These are phyloP conservation scores for Drechmeria coniospora DNA, from an alignment of 2,329 filamentous ascomycete species.

Conservation along the genomic window DNA sequence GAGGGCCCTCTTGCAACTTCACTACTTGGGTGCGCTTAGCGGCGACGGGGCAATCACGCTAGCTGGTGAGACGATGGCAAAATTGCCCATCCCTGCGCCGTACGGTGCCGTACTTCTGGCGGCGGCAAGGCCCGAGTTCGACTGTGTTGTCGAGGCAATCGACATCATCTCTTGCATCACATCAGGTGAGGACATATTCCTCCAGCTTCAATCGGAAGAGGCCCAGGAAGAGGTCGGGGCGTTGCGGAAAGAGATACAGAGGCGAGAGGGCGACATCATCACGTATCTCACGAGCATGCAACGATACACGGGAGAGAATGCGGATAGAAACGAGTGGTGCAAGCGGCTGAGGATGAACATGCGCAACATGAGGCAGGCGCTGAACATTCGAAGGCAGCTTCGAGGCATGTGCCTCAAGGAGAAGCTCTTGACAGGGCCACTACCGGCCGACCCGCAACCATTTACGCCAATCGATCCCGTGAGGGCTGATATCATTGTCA, in stretches of 20 bases:
- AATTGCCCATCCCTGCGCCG: conserved; percentile 67
- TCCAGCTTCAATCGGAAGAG: conserved; percentile 43
- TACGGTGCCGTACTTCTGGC: conserved; percentile 73
- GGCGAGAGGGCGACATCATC: conserved; percentile 49
- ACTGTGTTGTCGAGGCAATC: conserved; percentile 68
- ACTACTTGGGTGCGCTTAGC: conserved; percentile 61
- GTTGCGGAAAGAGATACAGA: conserved; percentile 39
- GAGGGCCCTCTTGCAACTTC: conserved; percentile 66
- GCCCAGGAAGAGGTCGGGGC: conserved; percentile 36
- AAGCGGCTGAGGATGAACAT: conserved; percentile 38
- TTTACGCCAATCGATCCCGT: conserved; percentile 40
- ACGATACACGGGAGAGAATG: conserved; percentile 40
- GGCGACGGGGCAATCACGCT: conserved; percentile 59
- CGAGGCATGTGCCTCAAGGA: conserved; percentile 38
- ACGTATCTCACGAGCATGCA: conserved; percentile 50
- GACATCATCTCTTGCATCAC: conserved; percentile 61
- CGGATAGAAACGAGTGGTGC: conserved; percentile 43
- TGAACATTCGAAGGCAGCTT: conserved; percentile 47
- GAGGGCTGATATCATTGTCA: conserved; percentile 36
- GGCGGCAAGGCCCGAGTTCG: conserved; percentile 51
- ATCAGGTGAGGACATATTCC: conserved; percentile 46
- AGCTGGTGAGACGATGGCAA: conserved; percentile 61
- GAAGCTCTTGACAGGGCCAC: conserved; percentile 29
- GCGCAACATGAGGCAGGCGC: conserved; percentile 46
- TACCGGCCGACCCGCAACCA: conserved; percentile 36